Base-by-base conservation (phyloP, 2,329 filamentous ascomycete genomes). In the Fusarium odoratissimum region DNA sequence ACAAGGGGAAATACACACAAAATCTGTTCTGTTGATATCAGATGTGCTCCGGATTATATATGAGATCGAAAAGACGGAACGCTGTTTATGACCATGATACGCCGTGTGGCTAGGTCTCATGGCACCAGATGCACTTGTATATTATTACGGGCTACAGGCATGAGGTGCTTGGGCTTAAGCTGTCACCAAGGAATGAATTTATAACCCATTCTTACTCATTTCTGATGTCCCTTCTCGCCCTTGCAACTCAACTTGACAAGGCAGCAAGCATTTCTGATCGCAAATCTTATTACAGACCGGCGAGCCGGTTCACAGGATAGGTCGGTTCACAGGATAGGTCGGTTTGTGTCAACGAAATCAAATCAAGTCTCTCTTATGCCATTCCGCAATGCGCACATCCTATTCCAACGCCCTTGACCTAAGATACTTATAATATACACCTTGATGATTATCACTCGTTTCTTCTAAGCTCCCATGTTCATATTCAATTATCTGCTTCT, bases 401-500 rank as follows among this genome's bases (percentile, higher is more conserved):
- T 64, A 46, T 70, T 75, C 75, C 74, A 75, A 78, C 61, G 73
- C 76, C 76, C 61, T 69, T 68, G 49, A 68, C 59, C 65, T 72
- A 70, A 75, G 52, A 45, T 72, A 74, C 67, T 69, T 68, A 65
- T 76, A 74, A 66, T 72, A 64, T 75, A 76, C 75, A 76, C 67
- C 64, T 70, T 46, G 52, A 49, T 66, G 35, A 70, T 66, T 59
- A 61, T 64, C 60, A 35, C 58, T 76, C 55, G 63, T 64, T 60
- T 60, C 31, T 54, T 61, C 52, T 58, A 63, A 46, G 30, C 49
- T 33, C 42, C 59, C 14, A 66, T 44, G 25, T 58, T 63, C 51
- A 35, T 58, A 67, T 65, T 79, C 69, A 78, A 45, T 73, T 72
- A 41, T 88, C 87, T 64, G 86, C 79, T 38, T 86, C 86, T 57